phyloP scores from a whole-genome alignment of 345 rosid genomes.

The Turritis glabra region DNA sequence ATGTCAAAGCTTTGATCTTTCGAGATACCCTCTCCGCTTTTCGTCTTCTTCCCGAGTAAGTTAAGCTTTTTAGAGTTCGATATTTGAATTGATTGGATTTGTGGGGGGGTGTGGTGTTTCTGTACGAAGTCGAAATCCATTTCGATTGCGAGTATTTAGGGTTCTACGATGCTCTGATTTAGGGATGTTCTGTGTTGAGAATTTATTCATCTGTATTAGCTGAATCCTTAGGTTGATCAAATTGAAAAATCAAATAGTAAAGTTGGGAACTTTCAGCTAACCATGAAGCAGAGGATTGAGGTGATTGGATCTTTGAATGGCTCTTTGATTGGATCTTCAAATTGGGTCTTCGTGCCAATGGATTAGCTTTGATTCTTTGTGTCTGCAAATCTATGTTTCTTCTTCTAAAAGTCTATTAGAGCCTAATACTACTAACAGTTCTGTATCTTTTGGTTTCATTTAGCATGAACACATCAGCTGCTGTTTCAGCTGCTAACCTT shows the following conservation, averaged over 20 bases:
- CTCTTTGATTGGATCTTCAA: neutral
- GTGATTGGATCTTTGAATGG: neutral
- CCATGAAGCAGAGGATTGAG: neutral
- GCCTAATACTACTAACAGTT: neutral
- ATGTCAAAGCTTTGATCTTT: conserved; percentile 62
- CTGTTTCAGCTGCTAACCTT: conserved; percentile 66
- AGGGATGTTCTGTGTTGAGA: neutral
- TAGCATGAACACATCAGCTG: conserved; percentile 66
- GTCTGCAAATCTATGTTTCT: neutral
- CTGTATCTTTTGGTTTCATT: neutral
- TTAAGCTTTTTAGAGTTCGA: no score
- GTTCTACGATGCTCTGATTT: neutral
- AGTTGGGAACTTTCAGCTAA: neutral
- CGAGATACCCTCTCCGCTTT: conserved; percentile 70
- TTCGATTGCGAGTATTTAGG: neutral
- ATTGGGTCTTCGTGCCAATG: neutral
- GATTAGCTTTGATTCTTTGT: neutral
- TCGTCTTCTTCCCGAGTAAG: conserved; percentile 76
- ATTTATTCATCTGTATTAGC: neutral
- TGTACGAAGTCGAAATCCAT: neutral
- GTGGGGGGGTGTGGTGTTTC: neutral
- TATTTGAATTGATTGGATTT: neutral
- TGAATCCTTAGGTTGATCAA: neutral
- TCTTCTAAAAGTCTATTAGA: neutral
- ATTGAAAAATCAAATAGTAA: neutral